Base-by-base conservation (phyloP, 495 filamentous ascomycete species). In the Xylaria scruposa region DNA sequence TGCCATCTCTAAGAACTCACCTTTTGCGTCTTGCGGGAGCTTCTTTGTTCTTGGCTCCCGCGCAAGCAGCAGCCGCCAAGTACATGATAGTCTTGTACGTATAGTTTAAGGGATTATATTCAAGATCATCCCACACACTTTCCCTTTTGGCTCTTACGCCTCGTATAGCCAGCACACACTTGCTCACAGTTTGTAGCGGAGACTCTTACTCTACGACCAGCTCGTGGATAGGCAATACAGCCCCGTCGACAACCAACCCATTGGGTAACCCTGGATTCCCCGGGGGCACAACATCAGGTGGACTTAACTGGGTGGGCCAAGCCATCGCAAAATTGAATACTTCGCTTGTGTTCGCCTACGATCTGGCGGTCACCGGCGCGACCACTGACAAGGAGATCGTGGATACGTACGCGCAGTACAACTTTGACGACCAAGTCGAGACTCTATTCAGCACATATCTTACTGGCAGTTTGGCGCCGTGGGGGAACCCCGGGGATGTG, bases 131-230 rank as follows among this genome's bases (percentile, higher is more conserved):
- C 38, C 38, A 42, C 38, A 42, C 4, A 1, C 1, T 15, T 21
- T 5, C 8, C 44, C 40, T 15, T 24, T 21, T 38, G 10, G 21
- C 49, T 24, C 61, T 47, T 47, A 19, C 9, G 19, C 40, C 51
- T 54, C 24, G 13, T 15, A 15, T 54, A 54, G 10, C 51, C 24
- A 15, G 1, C 5, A 10, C 17, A 29, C n/a, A 19, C 1, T 66
- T 15, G 31, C 61, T 64, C 1, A 64, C 64, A 56, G 4, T 29
- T 44, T 4, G 1, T 31, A 70, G 58, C 68, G 77, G 78, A 33
- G 88, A 92, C 78, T 91, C 89, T 0, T 93, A 92, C 74, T 87
- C 89, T 4, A 81, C 83, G 54, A 92, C 89, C 5, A 54, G 42
- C 59, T 62, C 58, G 0, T 70, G 42, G 58, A 8, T 64, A 7